Percentiles rank a stretch among this genome's conserved stretches.
Evolutionary conservation across 495 filamentous ascomycete genomes (phyloP).

Genomic region (Tuber calosporum): DNA sequence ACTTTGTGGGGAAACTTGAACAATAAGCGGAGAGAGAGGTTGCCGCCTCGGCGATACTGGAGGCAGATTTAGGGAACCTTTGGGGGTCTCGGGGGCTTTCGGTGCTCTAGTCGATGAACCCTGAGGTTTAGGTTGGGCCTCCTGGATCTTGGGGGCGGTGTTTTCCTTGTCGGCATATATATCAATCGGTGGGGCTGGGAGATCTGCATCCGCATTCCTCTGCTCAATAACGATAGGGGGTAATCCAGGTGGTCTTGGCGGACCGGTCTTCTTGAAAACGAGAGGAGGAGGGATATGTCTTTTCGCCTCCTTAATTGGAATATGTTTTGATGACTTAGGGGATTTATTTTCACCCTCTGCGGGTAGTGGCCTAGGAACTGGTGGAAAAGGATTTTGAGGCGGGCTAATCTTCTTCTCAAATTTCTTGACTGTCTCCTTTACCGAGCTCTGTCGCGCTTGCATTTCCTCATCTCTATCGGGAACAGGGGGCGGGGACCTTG

Average conservation of each 20-base stretch:
- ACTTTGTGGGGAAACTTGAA: neutral
- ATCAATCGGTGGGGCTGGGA: neutral
- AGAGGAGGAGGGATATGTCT: neutral
- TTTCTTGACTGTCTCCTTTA: neutral
- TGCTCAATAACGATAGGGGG: constrained; percentile 2
- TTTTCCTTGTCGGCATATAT: neutral
- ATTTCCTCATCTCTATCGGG: neutral
- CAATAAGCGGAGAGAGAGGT: neutral
- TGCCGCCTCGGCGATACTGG: neutral
- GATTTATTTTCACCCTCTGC: neutral
- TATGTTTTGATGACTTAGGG: neutral
- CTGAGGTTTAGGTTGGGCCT: neutral
- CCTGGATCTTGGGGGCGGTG: neutral
- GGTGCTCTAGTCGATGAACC: neutral
- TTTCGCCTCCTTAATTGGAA: neutral
- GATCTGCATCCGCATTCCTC: neutral
- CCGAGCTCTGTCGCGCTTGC: neutral
- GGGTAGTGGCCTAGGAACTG: neutral
- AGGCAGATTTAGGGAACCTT: neutral
- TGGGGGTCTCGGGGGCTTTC: neutral
- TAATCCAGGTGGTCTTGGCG: neutral
- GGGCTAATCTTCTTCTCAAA: neutral
- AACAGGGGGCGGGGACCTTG: neutral
- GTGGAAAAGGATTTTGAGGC: neutral
- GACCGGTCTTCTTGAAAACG: neutral